These are phyloP conservation scores for Candida endomychidarum DNA, from an alignment of 805 yeast species.

Conservation along the genomic window DNA sequence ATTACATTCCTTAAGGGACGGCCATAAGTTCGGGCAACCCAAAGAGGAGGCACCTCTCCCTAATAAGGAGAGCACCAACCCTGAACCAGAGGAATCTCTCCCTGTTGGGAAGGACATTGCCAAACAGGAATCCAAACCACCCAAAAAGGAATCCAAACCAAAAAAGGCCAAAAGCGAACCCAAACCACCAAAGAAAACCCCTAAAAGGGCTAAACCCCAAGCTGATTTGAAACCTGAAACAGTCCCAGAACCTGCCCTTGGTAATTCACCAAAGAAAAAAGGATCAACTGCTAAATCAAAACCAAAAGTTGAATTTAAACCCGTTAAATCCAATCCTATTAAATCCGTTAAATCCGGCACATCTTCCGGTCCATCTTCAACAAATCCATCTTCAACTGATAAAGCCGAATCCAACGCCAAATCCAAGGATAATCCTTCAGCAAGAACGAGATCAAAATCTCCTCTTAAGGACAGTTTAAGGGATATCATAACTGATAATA, in stretches of 20 bases:
- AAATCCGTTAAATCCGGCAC: not conserved
- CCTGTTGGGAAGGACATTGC: no score
- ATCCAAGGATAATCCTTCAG: slow-evolving; percentile 26
- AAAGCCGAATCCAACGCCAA: slow-evolving; percentile 8
- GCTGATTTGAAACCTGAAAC: no score
- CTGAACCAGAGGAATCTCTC: not conserved
- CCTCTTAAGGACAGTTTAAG: slow-evolving; percentile 29
- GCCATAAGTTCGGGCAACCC: slow-evolving; percentile 20
- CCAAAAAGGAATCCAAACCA: no score
- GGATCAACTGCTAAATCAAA: not conserved
- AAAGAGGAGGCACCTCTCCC: no score
- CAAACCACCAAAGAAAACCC: no score
- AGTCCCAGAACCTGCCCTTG: no score
- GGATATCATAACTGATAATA: slow-evolving; percentile 19
- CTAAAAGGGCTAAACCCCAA: no score
- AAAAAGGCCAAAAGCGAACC: not conserved
- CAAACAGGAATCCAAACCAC: no score
- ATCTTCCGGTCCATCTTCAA: no score
- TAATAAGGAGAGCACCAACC: not conserved
- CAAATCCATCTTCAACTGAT: not conserved
- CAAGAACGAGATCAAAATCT: slow-evolving; percentile 35
- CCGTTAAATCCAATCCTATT: not conserved
- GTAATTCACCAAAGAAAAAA: slow-evolving; percentile 5
- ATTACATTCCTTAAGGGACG: slow-evolving; percentile 25
- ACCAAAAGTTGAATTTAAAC: not conserved